Evolutionary conservation across 1,139 yeast genomes (phyloP).

Genomic region (Yamadazyma dushanensis): DNA sequence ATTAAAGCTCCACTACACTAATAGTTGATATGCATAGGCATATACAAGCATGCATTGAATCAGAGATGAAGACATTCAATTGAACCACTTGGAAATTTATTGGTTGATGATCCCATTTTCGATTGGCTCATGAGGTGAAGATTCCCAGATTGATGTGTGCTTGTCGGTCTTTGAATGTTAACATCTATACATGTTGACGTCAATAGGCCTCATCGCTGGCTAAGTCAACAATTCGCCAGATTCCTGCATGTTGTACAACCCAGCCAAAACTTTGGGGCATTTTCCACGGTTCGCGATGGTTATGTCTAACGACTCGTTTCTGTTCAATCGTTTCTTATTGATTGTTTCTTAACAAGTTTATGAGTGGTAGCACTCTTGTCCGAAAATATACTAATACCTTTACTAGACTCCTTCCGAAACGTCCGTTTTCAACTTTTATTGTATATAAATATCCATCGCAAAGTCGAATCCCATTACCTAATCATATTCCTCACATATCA

Average conservation of each 20-base stretch:
- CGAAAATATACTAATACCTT: conserved; percentile 3
- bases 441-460: neutral
- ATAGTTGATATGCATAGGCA: neutral
- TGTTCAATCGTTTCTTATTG: neutral
- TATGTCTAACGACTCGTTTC: no score
- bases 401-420: neutral
- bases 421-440: conserved; percentile 1
- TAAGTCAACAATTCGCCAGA: neutral
- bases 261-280: neutral
- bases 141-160: no score
- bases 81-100: no score
- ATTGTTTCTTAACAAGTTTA: neutral
- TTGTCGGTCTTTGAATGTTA: no score
- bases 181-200: conserved; percentile 3
- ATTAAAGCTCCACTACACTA: neutral
- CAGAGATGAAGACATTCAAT: no score
- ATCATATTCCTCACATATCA: neutral
- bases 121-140: no score
- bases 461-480: neutral
- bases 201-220: no score
- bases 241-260: neutral
- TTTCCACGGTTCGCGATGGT: neutral
- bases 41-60: no score
- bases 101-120: no score
- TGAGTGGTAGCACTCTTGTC: conserved; percentile 5